These are phyloP conservation scores for Hirschioporus abietinus DNA, from an alignment of 768 basidiomycete species.

Conservation along the genomic window DNA sequence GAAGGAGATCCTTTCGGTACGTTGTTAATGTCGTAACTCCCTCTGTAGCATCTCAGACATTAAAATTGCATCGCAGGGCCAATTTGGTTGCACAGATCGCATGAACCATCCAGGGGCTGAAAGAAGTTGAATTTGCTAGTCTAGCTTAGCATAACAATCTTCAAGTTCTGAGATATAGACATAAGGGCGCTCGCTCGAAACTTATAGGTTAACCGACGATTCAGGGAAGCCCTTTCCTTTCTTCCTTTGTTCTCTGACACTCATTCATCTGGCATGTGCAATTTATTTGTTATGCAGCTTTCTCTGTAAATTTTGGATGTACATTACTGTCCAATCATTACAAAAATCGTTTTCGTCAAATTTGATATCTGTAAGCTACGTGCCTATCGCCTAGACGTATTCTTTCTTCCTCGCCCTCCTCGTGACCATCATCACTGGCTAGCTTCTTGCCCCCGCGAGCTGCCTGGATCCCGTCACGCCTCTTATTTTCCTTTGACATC, in stretches of 20 bases:
- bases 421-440: slow-evolving; percentile 12
- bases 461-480: slow-evolving; percentile 29
- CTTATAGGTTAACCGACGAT: too few species aligned
- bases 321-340: too few species aligned
- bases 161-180: too few species aligned
- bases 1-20: slow-evolving; percentile 41
- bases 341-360: slow-evolving; percentile 12
- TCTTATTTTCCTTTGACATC: slow-evolving; percentile 47
- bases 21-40: slow-evolving; percentile 23
- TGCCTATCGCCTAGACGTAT: slow-evolving; percentile 26
- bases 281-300: too few species aligned
- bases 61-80: slow-evolving; percentile 14
- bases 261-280: too few species aligned
- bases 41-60: slow-evolving; percentile 24
- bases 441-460: slow-evolving; percentile 12
- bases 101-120: slow-evolving; percentile 1
- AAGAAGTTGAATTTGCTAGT: not conserved
- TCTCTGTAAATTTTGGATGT: too few species aligned
- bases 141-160: too few species aligned
- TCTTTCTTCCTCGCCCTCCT: slow-evolving; percentile 20
- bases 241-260: too few species aligned
- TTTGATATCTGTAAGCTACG: slow-evolving; percentile 23
- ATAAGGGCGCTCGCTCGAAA: too few species aligned
- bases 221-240: too few species aligned
- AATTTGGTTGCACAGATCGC: slow-evolving; percentile 17